Evolutionary conservation across 2,329 filamentous ascomycete species (phyloP), one percentile per base, ranked within the genome.

Genomic region (Aspergillus carbonarius): DNA sequence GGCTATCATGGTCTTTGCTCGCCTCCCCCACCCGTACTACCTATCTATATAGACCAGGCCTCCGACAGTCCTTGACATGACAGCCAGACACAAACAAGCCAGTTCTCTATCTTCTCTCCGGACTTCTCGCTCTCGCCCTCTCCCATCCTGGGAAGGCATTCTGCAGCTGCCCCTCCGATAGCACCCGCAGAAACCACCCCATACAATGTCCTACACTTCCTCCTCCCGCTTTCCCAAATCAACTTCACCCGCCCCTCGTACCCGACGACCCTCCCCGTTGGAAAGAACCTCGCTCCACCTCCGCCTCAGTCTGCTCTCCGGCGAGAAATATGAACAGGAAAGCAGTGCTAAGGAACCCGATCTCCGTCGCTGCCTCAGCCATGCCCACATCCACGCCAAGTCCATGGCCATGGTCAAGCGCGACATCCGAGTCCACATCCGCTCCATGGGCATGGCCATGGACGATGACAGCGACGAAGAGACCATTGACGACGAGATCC

Each of bases 341-440:
- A 54, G 39, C 51, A 54, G 51, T 17, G 39, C 37, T 37, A 54
- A 54, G 17, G 17, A 44, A 30, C 51, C 51, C 25, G 51, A 54
- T 25, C 51, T 54, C n/a, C 51, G 51, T 37, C 51, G 51, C 37
- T 54, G 51, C 51, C 20, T 54, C 51, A 37, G 51, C 12, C 51
- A 54, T 20, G 51, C 51, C 37, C 51, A 37, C 51, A 42, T 54
- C 37, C 51, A 54, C 30, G 37, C 39, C 37, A 54, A 54, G 25
- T 54, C 51, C 25, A 54, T 54, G 51, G 51, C 39, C 25, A 37
- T 54, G 20, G 51, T 54, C 51, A 54, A 54, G 51, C 51, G 51
- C 13, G 51, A 54, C 51, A 54, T 54, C 35, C 51, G 40, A 9
- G 51, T 54, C 39, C 51, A 54, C 39, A 54, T 54, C 51, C 51